These are phyloP conservation scores for Rachicladosporium sp. DNA, from an alignment of 2,329 filamentous ascomycete species.

Conservation along the genomic window DNA sequence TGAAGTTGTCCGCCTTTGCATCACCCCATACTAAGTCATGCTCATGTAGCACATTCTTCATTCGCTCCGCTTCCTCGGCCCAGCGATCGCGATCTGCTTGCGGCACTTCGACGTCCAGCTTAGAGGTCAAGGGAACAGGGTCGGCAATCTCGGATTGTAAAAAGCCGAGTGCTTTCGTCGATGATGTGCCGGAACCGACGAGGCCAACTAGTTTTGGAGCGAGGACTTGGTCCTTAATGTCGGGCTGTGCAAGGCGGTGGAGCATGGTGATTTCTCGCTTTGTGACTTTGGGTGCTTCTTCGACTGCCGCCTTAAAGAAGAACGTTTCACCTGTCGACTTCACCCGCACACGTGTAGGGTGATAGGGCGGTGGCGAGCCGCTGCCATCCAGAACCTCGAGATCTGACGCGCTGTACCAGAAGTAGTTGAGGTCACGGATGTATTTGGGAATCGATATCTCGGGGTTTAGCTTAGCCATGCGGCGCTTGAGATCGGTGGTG, in stretches of 20 bases:
- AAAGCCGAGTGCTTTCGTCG: slow-evolving; percentile 21
- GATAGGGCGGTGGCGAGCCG: slow-evolving; percentile 43
- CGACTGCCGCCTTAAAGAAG: slow-evolving; percentile 26
- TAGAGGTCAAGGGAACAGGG: slow-evolving; percentile 20
- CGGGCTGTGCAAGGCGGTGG: slow-evolving; percentile 15
- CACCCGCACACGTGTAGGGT: slow-evolving; percentile 81
- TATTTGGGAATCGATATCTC: slow-evolving; percentile 41
- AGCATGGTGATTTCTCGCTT: slow-evolving; percentile 24
- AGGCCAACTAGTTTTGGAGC: slow-evolving; percentile 20
- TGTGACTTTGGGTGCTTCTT: slow-evolving; percentile 17
- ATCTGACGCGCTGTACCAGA: slow-evolving; percentile 91
- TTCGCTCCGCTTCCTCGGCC: slow-evolving; percentile 18
- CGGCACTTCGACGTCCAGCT: slow-evolving; percentile 19
- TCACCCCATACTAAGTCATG: slow-evolving; percentile 27
- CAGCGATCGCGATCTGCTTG: slow-evolving; percentile 20
- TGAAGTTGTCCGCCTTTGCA: slow-evolving; percentile 29
- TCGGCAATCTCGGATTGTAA: slow-evolving; percentile 20
- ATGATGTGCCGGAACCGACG: slow-evolving; percentile 12
- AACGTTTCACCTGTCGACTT: slow-evolving; percentile 96
- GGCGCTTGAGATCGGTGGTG: slow-evolving; percentile 58
- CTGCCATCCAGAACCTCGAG: slow-evolving; percentile 94
- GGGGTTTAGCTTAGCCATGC: slow-evolving; percentile 87
- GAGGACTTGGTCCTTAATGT: slow-evolving; percentile 18
- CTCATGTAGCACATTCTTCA: slow-evolving; percentile 21
- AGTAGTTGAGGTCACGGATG: slow-evolving; percentile 83